Evolutionary conservation across 1,139 yeast species (phyloP), one percentile per base, ranked within the genome.

Genomic region (Geotrichum carabidarum): DNA sequence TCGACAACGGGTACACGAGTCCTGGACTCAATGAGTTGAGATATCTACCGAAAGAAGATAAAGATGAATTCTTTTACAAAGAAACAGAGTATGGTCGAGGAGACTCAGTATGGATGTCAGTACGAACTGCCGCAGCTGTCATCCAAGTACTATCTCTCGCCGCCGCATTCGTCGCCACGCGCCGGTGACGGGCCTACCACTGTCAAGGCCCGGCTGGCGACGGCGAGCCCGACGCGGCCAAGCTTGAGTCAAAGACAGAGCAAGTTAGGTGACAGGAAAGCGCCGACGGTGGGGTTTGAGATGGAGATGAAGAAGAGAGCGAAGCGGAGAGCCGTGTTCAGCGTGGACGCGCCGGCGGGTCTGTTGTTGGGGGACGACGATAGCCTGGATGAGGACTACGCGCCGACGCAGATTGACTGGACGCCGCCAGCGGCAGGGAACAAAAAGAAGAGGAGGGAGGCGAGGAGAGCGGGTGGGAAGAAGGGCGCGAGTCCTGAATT

Each of bases 151-250:
- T 50, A 50, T 44, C 30, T 50, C 45, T 44, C 53, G 53, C 53
- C 53, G 12, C 53, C 53, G 15, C 14, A n/a, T 11, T 44, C 53
- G n/a, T 50, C 53, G 12, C 53, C 48, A 44, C 40, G 35, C 38
- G 37, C 8, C 4, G 27, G 17, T 30, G 7, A 31, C 3, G 11
- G 37, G 12, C 14, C 47, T 30, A 15, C 4, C 5, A 22, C 3
- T 18, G 4, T 18, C 36, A 46, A 32, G 43, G 18, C 30, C 44
- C n/a, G 14, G 37, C 27, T 22, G 14, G 15, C 12, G 38, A 34
- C 8, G 11, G 7, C 42, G 17, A 12, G 14, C 4, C 42, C 11
- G 18, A 15, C 42, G 31, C 44, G 30, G 22, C 22, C 27, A 4
- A 18, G 14, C 5, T 9, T 9, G 5, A 11, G n/a, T 42, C 9